These are phyloP conservation scores for Coemansia sp. DNA, from an alignment of 192 early-diverging fungal genomes.

Conservation along the genomic window DNA sequence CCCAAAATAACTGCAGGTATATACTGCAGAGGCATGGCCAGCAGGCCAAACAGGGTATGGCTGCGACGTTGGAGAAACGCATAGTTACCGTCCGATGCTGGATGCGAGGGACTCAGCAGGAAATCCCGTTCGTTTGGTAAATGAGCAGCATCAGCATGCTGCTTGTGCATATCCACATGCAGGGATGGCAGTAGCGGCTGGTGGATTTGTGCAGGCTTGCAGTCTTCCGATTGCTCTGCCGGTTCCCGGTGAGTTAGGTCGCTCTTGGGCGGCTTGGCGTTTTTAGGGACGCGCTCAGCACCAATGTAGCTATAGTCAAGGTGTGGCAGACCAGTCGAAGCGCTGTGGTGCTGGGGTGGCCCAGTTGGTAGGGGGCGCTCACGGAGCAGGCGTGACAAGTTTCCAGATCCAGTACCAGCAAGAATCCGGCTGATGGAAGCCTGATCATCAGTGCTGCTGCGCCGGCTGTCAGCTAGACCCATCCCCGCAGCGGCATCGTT, in stretches of 20 bases:
- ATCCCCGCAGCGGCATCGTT: slow-evolving; percentile 2
- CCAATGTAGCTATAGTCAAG: slow-evolving; percentile 26
- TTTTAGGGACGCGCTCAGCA: slow-evolving; percentile 37
- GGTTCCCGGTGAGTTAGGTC: neutral
- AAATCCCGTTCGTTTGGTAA: slow-evolving; percentile 12
- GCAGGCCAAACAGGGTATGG: slow-evolving; percentile 16
- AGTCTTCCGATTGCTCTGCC: slow-evolving; percentile 5
- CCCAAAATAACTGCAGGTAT: slow-evolving; percentile 90
- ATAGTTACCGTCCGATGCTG: slow-evolving; percentile 7
- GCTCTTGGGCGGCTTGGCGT: slow-evolving; percentile 20
- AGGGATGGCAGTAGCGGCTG: slow-evolving; percentile 11
- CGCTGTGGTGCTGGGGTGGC: neutral
- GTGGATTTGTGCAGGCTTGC: neutral
- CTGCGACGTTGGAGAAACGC: slow-evolving; percentile 29
- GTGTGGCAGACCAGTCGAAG: slow-evolving; percentile 17
- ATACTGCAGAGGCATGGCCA: slow-evolving; percentile 58
- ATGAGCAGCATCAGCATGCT: slow-evolving; percentile 3
- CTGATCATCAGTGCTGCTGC: slow-evolving; percentile 34
- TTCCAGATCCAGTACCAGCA: slow-evolving; percentile 22
- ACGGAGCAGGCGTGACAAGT: slow-evolving; percentile 40
- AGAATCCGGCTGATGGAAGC: slow-evolving; percentile 45
- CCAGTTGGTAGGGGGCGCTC: slow-evolving; percentile 16
- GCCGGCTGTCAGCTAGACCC: slow-evolving; percentile 15
- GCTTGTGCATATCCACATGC: slow-evolving; percentile 13
- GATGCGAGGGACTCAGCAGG: slow-evolving; percentile 7